Conservation (phyloP, 192 early-diverging fungal species). For the Thamnidium elegans region DNA sequence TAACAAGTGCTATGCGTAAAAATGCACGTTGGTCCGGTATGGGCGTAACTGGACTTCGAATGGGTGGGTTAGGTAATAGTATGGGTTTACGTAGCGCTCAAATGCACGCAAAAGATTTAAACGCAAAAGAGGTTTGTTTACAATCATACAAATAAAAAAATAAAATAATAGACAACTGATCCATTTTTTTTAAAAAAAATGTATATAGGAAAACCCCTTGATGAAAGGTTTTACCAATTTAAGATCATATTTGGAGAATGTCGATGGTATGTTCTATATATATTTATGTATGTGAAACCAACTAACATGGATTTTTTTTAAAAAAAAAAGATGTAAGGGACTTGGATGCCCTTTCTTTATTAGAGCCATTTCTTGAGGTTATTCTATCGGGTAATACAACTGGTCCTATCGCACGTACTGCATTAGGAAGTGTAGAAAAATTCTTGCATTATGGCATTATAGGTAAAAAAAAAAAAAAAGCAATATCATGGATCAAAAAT, state of each 20-base stretch:
- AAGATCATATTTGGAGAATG: constrained; percentile 52
- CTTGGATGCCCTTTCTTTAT: constrained; percentile 67
- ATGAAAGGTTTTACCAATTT: constrained; percentile 69
- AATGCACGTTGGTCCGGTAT: constrained; percentile 77
- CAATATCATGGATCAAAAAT: neutral
- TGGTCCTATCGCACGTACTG: constrained; percentile 89
- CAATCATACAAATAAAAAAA: neutral
- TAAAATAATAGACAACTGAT: neutral
- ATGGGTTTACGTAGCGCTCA: constrained; percentile 53
- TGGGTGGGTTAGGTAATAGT: constrained; percentile 57
- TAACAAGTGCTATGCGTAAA: constrained; percentile 76
- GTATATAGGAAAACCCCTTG: constrained; percentile 61
- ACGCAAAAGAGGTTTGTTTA: constrained; percentile 46
- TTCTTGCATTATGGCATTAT: constrained; percentile 84
- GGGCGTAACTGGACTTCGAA: constrained; percentile 52
- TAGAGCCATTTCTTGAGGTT: constrained; percentile 91
- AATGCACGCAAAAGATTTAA: constrained; percentile 38
- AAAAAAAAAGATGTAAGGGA: constrained; percentile 47
- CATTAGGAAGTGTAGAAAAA: constrained; percentile 86
- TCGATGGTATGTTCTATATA: constrained; percentile 38
- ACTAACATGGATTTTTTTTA: neutral
- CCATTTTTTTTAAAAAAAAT: neutral
- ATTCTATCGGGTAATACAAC: constrained; percentile 91
- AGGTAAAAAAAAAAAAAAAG: constrained; percentile 26
- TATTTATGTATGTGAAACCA: neutral